Evolutionary conservation across 2,329 filamentous ascomycete species (phyloP).

Genomic region (Ceratocystis colombiana): DNA sequence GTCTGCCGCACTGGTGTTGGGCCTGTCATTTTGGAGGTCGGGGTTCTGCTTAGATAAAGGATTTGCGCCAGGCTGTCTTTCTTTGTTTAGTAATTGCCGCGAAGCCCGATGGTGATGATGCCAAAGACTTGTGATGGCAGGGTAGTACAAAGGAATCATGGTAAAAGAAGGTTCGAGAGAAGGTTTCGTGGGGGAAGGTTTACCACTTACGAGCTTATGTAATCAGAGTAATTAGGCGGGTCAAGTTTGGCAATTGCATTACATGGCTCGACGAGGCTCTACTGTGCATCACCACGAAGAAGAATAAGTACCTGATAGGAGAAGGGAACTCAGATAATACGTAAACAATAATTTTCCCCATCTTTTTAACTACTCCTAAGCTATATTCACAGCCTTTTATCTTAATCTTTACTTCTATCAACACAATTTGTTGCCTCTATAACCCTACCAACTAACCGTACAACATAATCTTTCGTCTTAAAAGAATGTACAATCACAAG

Average conservation of each 20-base stretch:
- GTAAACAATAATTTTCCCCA: too few species aligned
- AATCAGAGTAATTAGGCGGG: neutral
- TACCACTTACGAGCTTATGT: neutral
- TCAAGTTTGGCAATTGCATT: neutral
- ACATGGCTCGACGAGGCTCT: neutral
- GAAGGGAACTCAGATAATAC: neutral
- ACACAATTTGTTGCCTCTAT: too few species aligned
- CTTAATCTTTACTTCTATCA: too few species aligned
- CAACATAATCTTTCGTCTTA: too few species aligned
- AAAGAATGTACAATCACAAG: too few species aligned
- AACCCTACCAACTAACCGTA: too few species aligned
- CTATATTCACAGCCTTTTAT: too few species aligned
- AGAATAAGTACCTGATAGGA: neutral
- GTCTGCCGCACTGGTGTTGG: neutral
- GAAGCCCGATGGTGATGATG: neutral
- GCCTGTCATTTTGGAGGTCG: neutral
- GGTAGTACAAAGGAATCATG: neutral
- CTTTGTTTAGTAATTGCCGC: neutral
- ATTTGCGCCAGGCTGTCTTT: neutral
- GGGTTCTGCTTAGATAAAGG: neutral
- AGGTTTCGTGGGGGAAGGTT: neutral
- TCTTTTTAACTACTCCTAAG: too few species aligned
- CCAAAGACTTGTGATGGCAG: neutral
- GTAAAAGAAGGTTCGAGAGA: neutral
- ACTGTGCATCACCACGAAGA: too few species aligned